These are phyloP conservation scores for Aspergillus egyptiacus DNA, from an alignment of 495 filamentous ascomycete species.

Conservation along the genomic window DNA sequence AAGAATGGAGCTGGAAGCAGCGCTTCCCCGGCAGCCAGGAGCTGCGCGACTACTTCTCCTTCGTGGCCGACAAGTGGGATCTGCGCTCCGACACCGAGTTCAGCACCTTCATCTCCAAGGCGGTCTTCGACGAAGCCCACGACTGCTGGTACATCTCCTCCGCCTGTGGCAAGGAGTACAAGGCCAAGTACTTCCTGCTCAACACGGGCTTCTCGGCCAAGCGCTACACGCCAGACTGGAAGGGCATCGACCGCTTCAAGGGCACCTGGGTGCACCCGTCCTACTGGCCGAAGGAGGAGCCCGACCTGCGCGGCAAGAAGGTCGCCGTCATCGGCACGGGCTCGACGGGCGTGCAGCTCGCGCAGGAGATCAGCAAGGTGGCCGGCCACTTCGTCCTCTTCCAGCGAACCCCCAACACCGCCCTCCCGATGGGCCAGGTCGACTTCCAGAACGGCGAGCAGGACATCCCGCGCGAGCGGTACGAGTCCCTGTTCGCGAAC, in stretches of 20 bases:
- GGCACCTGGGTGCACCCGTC: conserved; percentile 19
- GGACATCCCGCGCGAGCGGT: conserved; percentile 30
- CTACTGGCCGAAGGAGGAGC: conserved; percentile 14
- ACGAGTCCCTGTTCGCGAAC: too few species aligned
- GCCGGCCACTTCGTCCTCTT: conserved; percentile 32
- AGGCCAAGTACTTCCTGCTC: neutral
- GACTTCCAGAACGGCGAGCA: conserved; percentile 32
- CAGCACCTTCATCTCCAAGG: conserved; percentile 23
- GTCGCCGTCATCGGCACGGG: conserved; percentile 27
- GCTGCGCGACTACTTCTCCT: conserved; percentile 49
- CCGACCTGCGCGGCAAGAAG: conserved; percentile 18
- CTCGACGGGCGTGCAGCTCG: conserved; percentile 24
- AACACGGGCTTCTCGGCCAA: neutral
- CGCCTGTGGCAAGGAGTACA: neutral
- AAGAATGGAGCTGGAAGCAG: conserved; percentile 46
- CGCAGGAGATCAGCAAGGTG: conserved; percentile 26
- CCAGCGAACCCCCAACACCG: conserved; percentile 44
- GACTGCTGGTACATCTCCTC: neutral
- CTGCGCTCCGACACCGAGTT: conserved; percentile 50
- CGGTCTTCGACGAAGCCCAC: neutral
- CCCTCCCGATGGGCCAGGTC: conserved; percentile 40
- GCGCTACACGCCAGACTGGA: conserved; percentile 15
- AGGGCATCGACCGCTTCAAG: conserved; percentile 12
- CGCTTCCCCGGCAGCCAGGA: conserved; percentile 48
- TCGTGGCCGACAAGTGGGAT: conserved; percentile 45